Conservation (phyloP, 768 basidiomycete species). For the Agrocybe chaxingu region DNA sequence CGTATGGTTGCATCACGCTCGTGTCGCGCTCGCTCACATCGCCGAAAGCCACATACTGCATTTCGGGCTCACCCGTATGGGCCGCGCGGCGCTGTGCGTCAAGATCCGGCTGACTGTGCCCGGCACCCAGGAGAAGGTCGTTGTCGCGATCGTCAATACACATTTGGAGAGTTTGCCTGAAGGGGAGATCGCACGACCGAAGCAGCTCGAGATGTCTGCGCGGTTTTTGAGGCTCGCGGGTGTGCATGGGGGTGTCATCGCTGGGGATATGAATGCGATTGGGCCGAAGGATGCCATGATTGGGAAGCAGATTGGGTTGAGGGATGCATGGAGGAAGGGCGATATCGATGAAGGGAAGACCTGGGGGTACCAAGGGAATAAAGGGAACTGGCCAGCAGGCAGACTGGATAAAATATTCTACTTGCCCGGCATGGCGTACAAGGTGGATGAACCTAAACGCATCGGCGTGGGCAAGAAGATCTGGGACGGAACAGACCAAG, state of each 20-base stretch:
- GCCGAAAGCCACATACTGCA: slow-evolving; percentile 45
- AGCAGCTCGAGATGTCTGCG: slow-evolving; percentile 53
- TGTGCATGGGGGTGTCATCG: slow-evolving; percentile 57
- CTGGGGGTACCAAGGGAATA: slow-evolving; percentile 66
- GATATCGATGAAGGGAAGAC: slow-evolving; percentile 50
- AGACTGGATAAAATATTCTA: slow-evolving; percentile 70
- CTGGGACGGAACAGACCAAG: slow-evolving; percentile 25
- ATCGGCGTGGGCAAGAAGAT: slow-evolving; percentile 57
- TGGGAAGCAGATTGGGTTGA: slow-evolving; percentile 42
- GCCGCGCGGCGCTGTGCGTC: slow-evolving; percentile 48
- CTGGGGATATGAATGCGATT: slow-evolving; percentile 75
- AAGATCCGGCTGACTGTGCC: slow-evolving; percentile 21
- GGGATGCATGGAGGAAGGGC: slow-evolving; percentile 55
- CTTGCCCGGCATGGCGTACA: slow-evolving; percentile 42
- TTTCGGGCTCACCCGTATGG: slow-evolving; percentile 48
- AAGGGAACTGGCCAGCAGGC: slow-evolving; percentile 40
- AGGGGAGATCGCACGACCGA: slow-evolving; percentile 39
- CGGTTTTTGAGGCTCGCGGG: slow-evolving; percentile 44
- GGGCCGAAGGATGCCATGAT: slow-evolving; percentile 39
- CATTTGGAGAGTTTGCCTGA: slow-evolving; percentile 64
- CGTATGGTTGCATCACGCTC: slow-evolving; percentile 71
- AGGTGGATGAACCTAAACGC: slow-evolving; percentile 48
- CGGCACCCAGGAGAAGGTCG: slow-evolving; percentile 29
- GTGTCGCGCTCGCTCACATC: slow-evolving; percentile 54
- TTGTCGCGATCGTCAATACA: slow-evolving; percentile 67